A percentile compares a stretch with the other conserved stretches of the same genome.
phyloP scores from a whole-genome alignment of 2,329 filamentous ascomycete species.

The Exophiala alcalophila region DNA sequence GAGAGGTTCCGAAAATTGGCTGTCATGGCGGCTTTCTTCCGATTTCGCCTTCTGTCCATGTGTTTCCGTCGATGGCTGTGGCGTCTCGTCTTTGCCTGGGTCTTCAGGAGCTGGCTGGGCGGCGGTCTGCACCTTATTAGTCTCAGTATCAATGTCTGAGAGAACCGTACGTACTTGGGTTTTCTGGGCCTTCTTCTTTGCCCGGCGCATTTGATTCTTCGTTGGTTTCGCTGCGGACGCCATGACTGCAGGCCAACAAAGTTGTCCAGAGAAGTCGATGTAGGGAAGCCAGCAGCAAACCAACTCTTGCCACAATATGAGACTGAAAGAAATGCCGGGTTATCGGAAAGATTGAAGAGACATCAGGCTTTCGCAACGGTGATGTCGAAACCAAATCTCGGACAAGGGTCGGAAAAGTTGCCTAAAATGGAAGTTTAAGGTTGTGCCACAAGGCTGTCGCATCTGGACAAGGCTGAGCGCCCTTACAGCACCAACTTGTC shows the following conservation, averaged over 20 bases:
- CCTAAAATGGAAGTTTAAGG: background rate
- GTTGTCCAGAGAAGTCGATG: no score
- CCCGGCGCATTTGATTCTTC: slow-evolving; percentile 90
- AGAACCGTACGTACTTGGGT: slow-evolving; percentile 53
- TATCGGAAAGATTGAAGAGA: no score
- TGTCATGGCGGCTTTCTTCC: slow-evolving; percentile 43
- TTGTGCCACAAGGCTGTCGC: background rate
- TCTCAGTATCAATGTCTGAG: background rate
- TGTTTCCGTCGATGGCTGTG: slow-evolving; percentile 8
- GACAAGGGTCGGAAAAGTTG: background rate
- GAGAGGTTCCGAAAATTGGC: slow-evolving; percentile 42
- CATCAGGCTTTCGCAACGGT: no score
- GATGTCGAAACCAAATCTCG: no score
- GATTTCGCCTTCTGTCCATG: slow-evolving; percentile 19
- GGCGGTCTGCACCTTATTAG: slow-evolving; percentile 20
- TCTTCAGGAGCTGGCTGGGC: slow-evolving; percentile 19
- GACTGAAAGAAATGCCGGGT: no score
- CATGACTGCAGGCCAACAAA: no score
- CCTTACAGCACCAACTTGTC: no score
- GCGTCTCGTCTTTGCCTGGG: slow-evolving; percentile 12
- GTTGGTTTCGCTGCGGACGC: slow-evolving; percentile 62
- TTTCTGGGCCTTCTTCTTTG: slow-evolving; percentile 92
- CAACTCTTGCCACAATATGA: no score
- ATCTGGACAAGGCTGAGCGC: background rate
- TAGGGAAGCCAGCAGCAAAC: no score